Evolutionary conservation across 305 asterid species (phyloP).

Genomic region (Plantago coronopus): DNA sequence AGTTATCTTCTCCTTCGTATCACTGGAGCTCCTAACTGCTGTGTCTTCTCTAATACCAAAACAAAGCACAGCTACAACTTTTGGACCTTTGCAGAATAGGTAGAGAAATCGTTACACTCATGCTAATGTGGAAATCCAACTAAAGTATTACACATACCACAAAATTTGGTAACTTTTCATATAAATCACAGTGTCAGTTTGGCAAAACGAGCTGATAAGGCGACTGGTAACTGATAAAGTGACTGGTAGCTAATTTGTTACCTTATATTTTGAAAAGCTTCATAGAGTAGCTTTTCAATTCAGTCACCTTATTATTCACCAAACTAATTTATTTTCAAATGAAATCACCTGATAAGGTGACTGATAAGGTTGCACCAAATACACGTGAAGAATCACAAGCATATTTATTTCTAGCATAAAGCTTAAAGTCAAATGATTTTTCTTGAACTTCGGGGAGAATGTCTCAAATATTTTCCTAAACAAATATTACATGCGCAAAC

Average conservation of each 20-base stretch:
- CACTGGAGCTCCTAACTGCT: constrained; percentile 32
- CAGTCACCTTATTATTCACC: no score
- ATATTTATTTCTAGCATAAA: constrained; percentile 10
- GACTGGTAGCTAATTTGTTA: no score
- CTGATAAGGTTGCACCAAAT: no score
- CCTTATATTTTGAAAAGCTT: no score
- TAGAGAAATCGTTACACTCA: constrained; percentile 22
- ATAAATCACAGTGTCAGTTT: no score
- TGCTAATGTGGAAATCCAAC: constrained; percentile 9
- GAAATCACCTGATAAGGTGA: neutral
- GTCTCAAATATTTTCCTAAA: no score
- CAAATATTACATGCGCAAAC: neutral
- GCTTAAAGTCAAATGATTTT: constrained; percentile 16
- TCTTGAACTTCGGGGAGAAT: no score
- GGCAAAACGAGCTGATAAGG: no score
- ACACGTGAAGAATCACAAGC: constrained; percentile 11
- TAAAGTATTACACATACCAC: constrained; percentile 12
- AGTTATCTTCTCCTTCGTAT: constrained; percentile 26
- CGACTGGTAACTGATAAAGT: no score
- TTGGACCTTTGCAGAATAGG: constrained; percentile 64
- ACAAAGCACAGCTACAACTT: constrained; percentile 53
- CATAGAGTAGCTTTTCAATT: no score
- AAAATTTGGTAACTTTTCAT: constrained; percentile 5
- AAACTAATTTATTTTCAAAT: no score
- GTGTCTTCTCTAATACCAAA: constrained; percentile 48